Evolutionary conservation across 2,329 filamentous ascomycete genomes (phyloP).

Genomic region (Colletotrichum tabaci): DNA sequence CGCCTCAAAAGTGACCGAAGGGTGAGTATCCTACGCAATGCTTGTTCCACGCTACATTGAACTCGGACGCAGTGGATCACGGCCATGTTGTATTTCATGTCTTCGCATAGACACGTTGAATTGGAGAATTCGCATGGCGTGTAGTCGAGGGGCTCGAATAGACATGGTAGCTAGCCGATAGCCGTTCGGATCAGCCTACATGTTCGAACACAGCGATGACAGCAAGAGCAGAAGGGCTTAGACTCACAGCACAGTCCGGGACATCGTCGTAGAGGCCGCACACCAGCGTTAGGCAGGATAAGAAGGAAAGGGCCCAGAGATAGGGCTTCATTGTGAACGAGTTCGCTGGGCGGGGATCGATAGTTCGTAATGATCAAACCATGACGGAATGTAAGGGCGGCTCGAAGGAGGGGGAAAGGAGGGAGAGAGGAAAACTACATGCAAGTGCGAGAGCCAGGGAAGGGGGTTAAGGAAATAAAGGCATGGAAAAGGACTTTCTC

Average conservation of each 20-base stretch:
- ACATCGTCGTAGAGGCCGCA: slow-evolving; percentile 31
- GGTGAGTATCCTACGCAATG: slow-evolving; percentile 7
- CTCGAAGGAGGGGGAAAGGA: slow-evolving; percentile 1
- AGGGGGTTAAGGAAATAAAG: slow-evolving; percentile 15
- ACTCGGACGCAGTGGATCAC: slow-evolving; percentile 35
- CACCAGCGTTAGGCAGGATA: slow-evolving; percentile 24
- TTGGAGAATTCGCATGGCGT: slow-evolving; percentile 27
- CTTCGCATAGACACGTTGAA: slow-evolving; percentile 29
- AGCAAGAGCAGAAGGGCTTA: no score
- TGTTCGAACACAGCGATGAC: no score
- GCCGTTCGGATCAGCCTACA: background rate
- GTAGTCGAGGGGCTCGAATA: slow-evolving; percentile 29
- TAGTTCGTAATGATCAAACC: slow-evolving; percentile 4
- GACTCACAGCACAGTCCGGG: slow-evolving; percentile 37
- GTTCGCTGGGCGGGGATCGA: background rate
- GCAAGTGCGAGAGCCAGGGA: background rate
- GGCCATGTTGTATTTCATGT: slow-evolving; percentile 38
- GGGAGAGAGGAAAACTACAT: background rate
- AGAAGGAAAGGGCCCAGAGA: background rate
- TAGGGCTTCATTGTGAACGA: slow-evolving; percentile 26
- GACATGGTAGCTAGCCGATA: slow-evolving; percentile 20
- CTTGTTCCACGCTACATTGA: slow-evolving; percentile 35
- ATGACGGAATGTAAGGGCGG: slow-evolving; percentile 11
- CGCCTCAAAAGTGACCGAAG: background rate
- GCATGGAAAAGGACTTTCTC: background rate